Base-by-base conservation (phyloP, 192 early-diverging fungal genomes). In the Podila verticillata region DNA sequence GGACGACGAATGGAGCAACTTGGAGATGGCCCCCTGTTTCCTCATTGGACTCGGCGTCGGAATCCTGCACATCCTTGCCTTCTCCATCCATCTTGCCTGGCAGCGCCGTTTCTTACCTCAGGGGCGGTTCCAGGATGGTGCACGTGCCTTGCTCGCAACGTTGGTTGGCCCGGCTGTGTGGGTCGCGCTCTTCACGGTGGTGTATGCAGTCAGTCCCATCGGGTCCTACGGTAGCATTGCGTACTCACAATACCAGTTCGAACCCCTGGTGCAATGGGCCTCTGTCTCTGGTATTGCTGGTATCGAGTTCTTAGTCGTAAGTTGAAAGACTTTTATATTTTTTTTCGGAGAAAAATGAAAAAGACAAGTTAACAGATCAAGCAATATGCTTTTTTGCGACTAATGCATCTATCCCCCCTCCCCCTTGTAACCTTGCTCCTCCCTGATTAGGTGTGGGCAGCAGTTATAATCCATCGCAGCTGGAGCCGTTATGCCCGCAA, bases 201-300 rank as follows among this genome's bases (percentile, higher is more conserved):
- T 77, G 17, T 77, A 77, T 58, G 63, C 74, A 17, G 57, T 77
- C 39, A 77, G 74, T 35, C 74, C 74, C 6, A 70, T 70, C 60
- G 74, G 74, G 2, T 70, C 74, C 15, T 77, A 77, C 49, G 74
- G 74, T 1, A 70, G 67, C 7, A 66, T 77, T 61, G 74, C 74
- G 28, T 77, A 77, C 24, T 65, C 74, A 4, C 74, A 77, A 36
- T 77, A 70, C 28, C 74, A 77, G 35, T 22, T 77, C 5, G 74
- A 70, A 13, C 74, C 74, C 13, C 20, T 77, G 26, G 74, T 77
- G 5, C 74, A 77, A 22, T 77, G 74, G 74, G 49, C 74, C 1
- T 77, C 74, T 9, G 74, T 77, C 24, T 62, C 74, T n/a, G 74
- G 74, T 17, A 77, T 77, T 48, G 51, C 63, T 3, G 74, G 74